Base-by-base conservation (phyloP, 1,139 yeast genomes). In the Debaryomyces psychrophilus region DNA sequence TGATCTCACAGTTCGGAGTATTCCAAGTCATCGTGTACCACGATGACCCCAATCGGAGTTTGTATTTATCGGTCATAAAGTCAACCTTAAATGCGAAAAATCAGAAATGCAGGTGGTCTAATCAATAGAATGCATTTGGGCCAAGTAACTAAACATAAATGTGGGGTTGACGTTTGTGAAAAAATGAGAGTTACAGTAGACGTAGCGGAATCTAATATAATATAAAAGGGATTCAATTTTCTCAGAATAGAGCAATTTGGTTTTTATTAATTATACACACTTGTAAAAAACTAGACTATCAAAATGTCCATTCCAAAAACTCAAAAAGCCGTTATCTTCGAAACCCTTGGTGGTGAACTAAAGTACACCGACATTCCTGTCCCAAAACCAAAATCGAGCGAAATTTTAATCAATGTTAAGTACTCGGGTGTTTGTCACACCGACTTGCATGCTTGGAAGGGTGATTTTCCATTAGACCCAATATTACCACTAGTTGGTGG, bases 351-450 rank as follows among this genome's bases (percentile, higher is more conserved):
- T 43, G 75, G 75, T 53, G 70, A 72, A 48, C 73, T 85, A 55
- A 62, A 68, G 50, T 83, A 82, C 74, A 80, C 73, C 57, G 88
- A 83, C 53, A 78, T 83, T 49, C 79, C 85, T 44, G 89, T 84
- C 41, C 90, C 90, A 59, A 68, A 55, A 5, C 90, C 90, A 61
- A 82, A 82, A 62, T 68, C 89, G 45, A 83, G 76, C 60, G 90
- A 85, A 67, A 67, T 85, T 50, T 75, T 85, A 62, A 75, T 85
- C 64, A 77, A 85, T 59, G 81, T 85, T 60, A 82, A 82, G 67
- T 85, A 83, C 71, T 84, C 90, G 8, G 90, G 90, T 68, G 90
- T 85, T 41, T 85, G 90, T 64, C 90, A 85, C 71, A 85, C 90
- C 40, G 90, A 85, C 64, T 76, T 85, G 60, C 90, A 85, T 67